Evolutionary conservation across 805 yeast species (phyloP).

Genomic region (Candida railenensis): DNA sequence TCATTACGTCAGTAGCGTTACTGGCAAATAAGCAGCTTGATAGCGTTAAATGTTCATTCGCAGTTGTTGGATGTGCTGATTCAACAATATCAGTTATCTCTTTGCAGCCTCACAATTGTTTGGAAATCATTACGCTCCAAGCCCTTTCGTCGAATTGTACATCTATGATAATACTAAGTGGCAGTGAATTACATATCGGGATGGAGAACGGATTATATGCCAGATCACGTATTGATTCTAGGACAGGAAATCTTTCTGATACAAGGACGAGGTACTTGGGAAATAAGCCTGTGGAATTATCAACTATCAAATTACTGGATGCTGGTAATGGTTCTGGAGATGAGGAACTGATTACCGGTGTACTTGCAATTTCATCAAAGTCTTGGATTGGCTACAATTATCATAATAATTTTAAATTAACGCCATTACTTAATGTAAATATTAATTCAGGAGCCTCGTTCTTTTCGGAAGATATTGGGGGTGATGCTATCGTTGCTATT

Average conservation of each 20-base stretch:
- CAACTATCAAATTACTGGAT: constrained; percentile 22
- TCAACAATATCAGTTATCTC: constrained; percentile 68
- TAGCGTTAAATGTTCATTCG: constrained; percentile 48
- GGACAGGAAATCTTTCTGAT: constrained; percentile 59
- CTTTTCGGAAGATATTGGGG: constrained; percentile 58
- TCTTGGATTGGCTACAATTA: constrained; percentile 54
- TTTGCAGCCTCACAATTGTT: constrained; percentile 54
- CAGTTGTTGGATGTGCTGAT: constrained; percentile 74
- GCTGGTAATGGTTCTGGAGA: constrained; percentile 9
- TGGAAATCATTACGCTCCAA: constrained; percentile 65
- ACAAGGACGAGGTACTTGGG: constrained; percentile 76
- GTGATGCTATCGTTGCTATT: constrained; percentile 66
- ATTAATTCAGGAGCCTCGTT: constrained; percentile 52
- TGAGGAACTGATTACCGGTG: constrained; percentile 20
- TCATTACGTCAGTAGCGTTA: constrained; percentile 46
- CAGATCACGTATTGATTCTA: constrained; percentile 53
- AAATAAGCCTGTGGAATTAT: constrained; percentile 55
- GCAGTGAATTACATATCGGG: constrained; percentile 59
- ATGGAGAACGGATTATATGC: constrained; percentile 81
- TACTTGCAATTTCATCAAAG: constrained; percentile 52
- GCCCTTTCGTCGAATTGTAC: constrained; percentile 51
- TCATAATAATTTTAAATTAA: constrained; percentile 25
- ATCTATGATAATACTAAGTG: constrained; percentile 20
- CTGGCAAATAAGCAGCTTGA: constrained; percentile 44
- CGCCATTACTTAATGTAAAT: constrained; percentile 46